Conservation (phyloP, 2,329 filamentous ascomycete genomes). For the Thielaviopsis ethacetica region DNA sequence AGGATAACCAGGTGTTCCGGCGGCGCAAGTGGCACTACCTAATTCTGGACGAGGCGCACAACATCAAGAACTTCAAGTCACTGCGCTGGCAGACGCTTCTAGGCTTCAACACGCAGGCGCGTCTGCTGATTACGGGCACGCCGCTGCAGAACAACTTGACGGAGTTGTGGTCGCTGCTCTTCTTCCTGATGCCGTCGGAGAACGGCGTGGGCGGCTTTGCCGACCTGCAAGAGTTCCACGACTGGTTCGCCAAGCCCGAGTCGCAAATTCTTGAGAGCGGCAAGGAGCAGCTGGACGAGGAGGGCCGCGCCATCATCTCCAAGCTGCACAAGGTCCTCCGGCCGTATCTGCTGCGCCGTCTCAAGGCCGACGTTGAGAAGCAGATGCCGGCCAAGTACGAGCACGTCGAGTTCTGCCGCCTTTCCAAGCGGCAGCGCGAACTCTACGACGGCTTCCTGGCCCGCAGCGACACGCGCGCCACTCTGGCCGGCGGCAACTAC, state of each 20-base stretch:
- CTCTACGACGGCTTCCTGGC: conserved; percentile 94
- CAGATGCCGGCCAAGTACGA: conserved; percentile 98
- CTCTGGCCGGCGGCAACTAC: conserved; percentile 82
- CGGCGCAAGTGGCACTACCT: conserved; percentile 92
- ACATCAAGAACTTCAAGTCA: conserved; percentile 99
- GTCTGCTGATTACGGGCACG: conserved; percentile 80
- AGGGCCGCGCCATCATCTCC: conserved; percentile 77
- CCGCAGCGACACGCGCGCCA: conserved; percentile 74
- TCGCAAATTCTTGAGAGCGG: conserved; percentile 94
- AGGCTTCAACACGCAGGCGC: conserved; percentile 77
- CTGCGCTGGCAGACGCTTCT: conserved; percentile 92
- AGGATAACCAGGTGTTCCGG: conserved; percentile 88
- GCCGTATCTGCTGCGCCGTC: conserved; percentile 73
- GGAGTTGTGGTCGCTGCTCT: conserved; percentile 90
- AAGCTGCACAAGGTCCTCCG: conserved; percentile 89
- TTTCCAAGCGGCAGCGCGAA: conserved; percentile 89
- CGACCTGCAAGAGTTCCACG: conserved; percentile 86
- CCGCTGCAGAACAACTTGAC: conserved; percentile 94
- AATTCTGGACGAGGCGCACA: conserved; percentile 95
- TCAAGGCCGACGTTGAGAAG: conserved; percentile 96
- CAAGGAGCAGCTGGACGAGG: conserved; percentile 82
- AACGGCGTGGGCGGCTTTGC: conserved; percentile 81
- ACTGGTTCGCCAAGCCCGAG: conserved; percentile 89
- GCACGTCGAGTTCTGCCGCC: conserved; percentile 84
- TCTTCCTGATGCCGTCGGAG: conserved; percentile 88